Evolutionary conservation across 306 rosid genomes (phyloP).

Genomic region (Castanospermum australe): DNA sequence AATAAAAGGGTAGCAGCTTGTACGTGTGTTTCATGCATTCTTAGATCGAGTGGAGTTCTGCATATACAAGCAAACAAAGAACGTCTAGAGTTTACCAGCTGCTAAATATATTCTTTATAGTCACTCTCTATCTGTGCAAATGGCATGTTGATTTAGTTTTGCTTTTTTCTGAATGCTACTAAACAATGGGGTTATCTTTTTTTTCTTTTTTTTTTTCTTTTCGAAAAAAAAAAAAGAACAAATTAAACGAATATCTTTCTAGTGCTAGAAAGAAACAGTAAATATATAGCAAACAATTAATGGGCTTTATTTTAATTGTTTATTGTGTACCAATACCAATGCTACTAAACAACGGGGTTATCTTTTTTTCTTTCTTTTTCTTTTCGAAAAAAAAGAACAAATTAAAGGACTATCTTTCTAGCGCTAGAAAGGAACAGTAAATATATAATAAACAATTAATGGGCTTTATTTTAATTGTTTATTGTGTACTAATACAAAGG

Average conservation of each 20-base stretch:
- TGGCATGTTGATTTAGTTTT: background rate
- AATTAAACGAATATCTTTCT: background rate
- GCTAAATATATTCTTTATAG: too few relatives aligned
- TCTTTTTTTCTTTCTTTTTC: background rate
- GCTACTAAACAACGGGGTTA: slow-evolving; percentile 16
- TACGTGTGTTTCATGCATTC: slow-evolving; percentile 17
- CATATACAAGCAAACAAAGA: background rate
- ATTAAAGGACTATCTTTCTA: background rate
- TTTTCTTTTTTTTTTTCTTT: too few relatives aligned
- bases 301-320: background rate
- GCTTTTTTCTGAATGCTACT: slow-evolving; percentile 8
- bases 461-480: background rate
- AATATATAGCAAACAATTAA: background rate
- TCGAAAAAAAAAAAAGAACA: too few relatives aligned
- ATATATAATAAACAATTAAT: background rate
- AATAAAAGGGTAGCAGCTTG: background rate
- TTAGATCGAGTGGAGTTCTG: slow-evolving; percentile 10
- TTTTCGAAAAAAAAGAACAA: too few relatives aligned
- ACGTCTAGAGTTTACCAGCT: slow-evolving; percentile 1
- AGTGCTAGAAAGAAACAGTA: background rate
- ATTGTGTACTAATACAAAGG: slow-evolving; percentile 23
- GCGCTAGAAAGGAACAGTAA: background rate
- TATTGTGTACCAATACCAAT: slow-evolving; percentile 20
- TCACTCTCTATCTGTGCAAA: background rate
- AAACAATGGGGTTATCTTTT: slow-evolving; percentile 21